A percentile compares a stretch with the other conserved stretches of the same genome.
Evolutionary conservation across 495 filamentous ascomycete species (phyloP).

Genomic region (Hypoxylon cercidicola): DNA sequence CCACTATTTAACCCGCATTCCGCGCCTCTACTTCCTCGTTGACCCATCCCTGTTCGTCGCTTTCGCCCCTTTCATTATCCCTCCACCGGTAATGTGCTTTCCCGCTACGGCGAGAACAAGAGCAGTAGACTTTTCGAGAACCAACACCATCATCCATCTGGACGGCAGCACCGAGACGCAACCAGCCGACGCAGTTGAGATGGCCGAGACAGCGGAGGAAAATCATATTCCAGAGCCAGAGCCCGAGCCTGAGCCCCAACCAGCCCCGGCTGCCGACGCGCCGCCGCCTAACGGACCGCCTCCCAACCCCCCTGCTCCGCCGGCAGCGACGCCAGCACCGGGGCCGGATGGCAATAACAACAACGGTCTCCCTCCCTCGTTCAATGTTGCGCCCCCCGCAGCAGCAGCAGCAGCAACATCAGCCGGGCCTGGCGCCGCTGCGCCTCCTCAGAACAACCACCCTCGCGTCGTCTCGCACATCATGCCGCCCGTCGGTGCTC

Average conservation of each 20-base stretch:
- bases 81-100: too few species aligned
- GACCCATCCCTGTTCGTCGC: too few species aligned
- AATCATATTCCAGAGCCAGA: not conserved
- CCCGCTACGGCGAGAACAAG: too few species aligned
- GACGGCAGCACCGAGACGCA: too few species aligned
- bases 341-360: slow-evolving; percentile 13
- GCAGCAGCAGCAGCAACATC: not conserved
- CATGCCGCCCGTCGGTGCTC: slow-evolving; percentile 22
- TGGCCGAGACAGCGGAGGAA: not conserved
- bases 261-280: not conserved
- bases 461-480: slow-evolving; percentile 16
- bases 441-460: not conserved
- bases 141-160: too few species aligned
- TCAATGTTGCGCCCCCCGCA: not conserved
- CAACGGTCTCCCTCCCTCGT: not conserved
- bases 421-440: not conserved
- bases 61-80: too few species aligned
- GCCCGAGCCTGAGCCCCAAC: not conserved
- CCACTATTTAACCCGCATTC: too few species aligned
- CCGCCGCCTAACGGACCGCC: slow-evolving; percentile 24
- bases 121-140: too few species aligned
- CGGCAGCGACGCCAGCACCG: slow-evolving; percentile 13
- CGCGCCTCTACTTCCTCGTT: too few species aligned
- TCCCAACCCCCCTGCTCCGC: slow-evolving; percentile 10
- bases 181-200: not conserved